A percentile compares a stretch with the other conserved stretches of the same genome.
Conservation (phyloP, 1,284 basidiomycete species). For the Ganoderma boninense region DNA sequence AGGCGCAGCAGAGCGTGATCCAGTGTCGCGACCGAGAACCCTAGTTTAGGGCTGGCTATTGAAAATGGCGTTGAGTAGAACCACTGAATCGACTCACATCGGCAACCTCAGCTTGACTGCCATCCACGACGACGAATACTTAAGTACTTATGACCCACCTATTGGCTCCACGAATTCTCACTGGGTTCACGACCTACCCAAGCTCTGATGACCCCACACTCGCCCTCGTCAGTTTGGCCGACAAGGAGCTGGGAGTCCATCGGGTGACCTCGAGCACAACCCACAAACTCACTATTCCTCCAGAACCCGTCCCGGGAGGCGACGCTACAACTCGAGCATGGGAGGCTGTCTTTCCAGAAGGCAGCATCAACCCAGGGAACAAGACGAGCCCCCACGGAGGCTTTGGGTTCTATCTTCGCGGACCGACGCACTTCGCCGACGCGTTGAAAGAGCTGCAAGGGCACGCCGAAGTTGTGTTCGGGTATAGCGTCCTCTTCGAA, state of each 20-base stretch:
- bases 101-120: too few relatives aligned
- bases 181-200: conserved; percentile 37
- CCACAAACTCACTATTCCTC: conserved; percentile 50
- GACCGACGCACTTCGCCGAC: conserved; percentile 52
- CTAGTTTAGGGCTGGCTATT: not conserved
- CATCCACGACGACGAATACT: not conserved
- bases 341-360: conserved; percentile 67
- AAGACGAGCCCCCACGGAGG: conserved; percentile 56
- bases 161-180: conserved; percentile 23
- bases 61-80: not conserved
- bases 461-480: conserved; percentile 58
- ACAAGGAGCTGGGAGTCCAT: conserved; percentile 56
- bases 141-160: conserved; percentile 29
- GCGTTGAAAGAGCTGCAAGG: conserved; percentile 39
- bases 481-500: conserved; percentile 67
- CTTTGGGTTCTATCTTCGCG: conserved; percentile 67
- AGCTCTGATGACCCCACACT: conserved; percentile 16
- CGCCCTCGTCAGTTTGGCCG: conserved; percentile 40
- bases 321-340: conserved; percentile 53
- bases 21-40: too few relatives aligned
- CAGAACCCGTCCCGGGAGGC: conserved; percentile 31
- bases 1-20: too few relatives aligned
- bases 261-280: conserved; percentile 50
- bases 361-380: conserved; percentile 65
- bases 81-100: not conserved